phyloP scores from a whole-genome alignment of 495 filamentous ascomycete species.

The Emericellopsis terricola region DNA sequence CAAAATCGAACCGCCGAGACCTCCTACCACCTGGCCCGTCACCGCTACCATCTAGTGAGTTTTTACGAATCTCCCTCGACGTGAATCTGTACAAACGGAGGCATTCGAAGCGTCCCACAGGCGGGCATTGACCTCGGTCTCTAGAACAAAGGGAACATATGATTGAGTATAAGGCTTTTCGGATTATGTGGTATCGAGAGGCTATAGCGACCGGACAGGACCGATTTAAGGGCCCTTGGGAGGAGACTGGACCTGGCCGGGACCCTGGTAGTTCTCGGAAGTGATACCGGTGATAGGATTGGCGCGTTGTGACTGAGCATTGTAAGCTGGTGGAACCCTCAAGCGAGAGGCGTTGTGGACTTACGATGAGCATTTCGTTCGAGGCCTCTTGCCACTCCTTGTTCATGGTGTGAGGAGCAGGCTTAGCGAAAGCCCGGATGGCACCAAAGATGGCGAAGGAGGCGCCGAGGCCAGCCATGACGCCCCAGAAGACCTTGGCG shows the following conservation, averaged over 20 bases:
- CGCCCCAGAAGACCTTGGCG: slow-evolving; percentile 55
- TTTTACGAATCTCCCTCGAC: no score
- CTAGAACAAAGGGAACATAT: neutral
- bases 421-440: slow-evolving; percentile 46
- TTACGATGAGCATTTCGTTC: slow-evolving; percentile 81
- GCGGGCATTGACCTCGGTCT: neutral
- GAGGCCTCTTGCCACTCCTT: slow-evolving; percentile 86
- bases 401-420: slow-evolving; percentile 69
- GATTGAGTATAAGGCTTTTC: no score
- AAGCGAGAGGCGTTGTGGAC: slow-evolving; percentile 4
- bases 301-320: slow-evolving; percentile 61
- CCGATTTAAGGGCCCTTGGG: slow-evolving; percentile 9
- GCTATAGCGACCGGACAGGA: no score
- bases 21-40: no score
- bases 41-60: no score
- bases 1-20: no score
- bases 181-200: neutral
- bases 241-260: slow-evolving; percentile 64
- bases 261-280: slow-evolving; percentile 60
- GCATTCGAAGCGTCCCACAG: no score
- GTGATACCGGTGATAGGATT: slow-evolving; percentile 83
- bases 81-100: no score
- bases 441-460: slow-evolving; percentile 46
- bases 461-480: slow-evolving; percentile 36
- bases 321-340: slow-evolving; percentile 3